Percentiles rank a stretch among this genome's conserved stretches.
These are phyloP conservation scores for Komagataella ulmi DNA, from an alignment of 805 yeast genomes.

Conservation along the genomic window DNA sequence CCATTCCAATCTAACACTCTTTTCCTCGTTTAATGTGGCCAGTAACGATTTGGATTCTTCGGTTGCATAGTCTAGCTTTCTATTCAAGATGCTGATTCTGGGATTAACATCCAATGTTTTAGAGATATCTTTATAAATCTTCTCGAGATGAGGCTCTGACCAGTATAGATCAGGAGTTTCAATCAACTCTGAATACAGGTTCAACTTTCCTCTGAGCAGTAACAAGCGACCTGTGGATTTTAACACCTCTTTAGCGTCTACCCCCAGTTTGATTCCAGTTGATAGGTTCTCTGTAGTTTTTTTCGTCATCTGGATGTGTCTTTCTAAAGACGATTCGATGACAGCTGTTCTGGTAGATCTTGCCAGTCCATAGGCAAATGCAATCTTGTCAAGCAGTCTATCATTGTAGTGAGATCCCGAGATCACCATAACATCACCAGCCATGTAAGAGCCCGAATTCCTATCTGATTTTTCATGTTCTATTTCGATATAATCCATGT, in stretches of 20 bases:
- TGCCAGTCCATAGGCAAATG: conserved; percentile 80
- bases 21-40: conserved; percentile 62
- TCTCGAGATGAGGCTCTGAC: conserved; percentile 81
- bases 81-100: conserved; percentile 65
- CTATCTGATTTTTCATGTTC: conserved; percentile 9
- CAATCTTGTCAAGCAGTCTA: conserved; percentile 62
- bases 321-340: conserved; percentile 59
- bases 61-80: conserved; percentile 81
- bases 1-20: conserved; percentile 74
- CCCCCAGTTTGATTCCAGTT: conserved; percentile 37
- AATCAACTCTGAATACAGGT: conserved; percentile 74
- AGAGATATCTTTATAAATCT: conserved; percentile 59
- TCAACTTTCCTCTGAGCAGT: conserved; percentile 68
- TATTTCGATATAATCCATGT: conserved; percentile 63
- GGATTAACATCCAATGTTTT: conserved; percentile 63
- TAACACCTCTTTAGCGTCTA: conserved; percentile 49
- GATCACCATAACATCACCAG: conserved; percentile 63
- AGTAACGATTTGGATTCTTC: conserved; percentile 76
- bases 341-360: conserved; percentile 79
- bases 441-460: conserved; percentile 25
- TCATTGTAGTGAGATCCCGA: conserved; percentile 32
- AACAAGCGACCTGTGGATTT: conserved; percentile 63
- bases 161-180: conserved; percentile 91
- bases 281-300: conserved; percentile 54
- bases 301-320: conserved; percentile 50